Conservation (phyloP, 2,329 filamentous ascomycete species). For the Myriangium duriaei region DNA sequence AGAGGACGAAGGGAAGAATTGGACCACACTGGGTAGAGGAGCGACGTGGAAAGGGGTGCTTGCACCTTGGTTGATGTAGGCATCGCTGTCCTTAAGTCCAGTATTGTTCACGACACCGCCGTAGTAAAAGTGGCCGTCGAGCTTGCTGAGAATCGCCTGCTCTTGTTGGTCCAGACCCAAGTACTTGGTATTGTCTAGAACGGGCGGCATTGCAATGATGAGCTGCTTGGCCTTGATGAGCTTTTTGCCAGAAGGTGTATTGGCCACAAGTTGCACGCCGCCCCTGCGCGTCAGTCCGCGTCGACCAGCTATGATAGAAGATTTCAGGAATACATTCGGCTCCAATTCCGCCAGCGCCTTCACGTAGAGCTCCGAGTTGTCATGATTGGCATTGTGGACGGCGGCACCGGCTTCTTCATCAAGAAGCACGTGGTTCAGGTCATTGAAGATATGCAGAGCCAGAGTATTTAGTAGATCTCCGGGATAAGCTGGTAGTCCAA, state of each 20-base stretch:
- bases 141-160: slow-evolving; percentile 20
- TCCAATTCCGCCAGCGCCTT: slow-evolving; percentile 1
- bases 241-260: slow-evolving; percentile 19
- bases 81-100: slow-evolving; percentile 17
- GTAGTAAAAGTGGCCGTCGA: slow-evolving; percentile 25
- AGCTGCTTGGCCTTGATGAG: slow-evolving; percentile 24
- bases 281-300: not conserved
- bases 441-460: too few species aligned
- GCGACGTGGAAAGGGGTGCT: not conserved
- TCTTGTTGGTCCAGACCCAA: slow-evolving; percentile 24
- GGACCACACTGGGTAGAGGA: not conserved
- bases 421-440: too few species aligned
- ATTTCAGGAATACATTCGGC: not conserved
- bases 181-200: slow-evolving; percentile 17
- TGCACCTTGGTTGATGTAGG: slow-evolving; percentile 1
- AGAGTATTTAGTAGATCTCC: too few species aligned
- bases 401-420: too few species aligned
- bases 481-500: too few species aligned
- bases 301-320: not conserved
- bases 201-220: slow-evolving; percentile 24
- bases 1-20: too few species aligned
- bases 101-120: slow-evolving; percentile 25
- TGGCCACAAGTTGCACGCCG: slow-evolving; percentile 19
- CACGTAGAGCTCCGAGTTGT: slow-evolving; percentile 1
- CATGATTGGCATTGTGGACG: too few species aligned